A percentile compares a stretch with the other conserved stretches of the same genome.
These are phyloP conservation scores for Trametes villosa DNA, from an alignment of 768 basidiomycete genomes.

Conservation along the genomic window DNA sequence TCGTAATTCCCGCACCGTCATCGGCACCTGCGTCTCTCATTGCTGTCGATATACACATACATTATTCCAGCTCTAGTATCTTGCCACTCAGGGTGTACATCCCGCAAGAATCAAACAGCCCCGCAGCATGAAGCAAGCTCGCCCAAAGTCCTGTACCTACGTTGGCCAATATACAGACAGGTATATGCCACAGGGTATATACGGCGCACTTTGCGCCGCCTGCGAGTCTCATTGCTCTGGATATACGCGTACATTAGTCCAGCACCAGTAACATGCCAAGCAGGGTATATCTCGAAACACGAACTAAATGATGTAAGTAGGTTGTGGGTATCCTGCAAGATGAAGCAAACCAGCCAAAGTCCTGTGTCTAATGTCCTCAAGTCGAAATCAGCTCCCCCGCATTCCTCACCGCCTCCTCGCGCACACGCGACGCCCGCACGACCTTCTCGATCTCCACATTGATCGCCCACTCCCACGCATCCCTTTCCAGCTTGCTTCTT, in stretches of 20 bases:
- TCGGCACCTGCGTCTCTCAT: background rate
- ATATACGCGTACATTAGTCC: conserved; percentile 11
- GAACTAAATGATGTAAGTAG: too few relatives aligned
- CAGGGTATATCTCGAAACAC: background rate
- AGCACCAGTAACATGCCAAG: background rate
- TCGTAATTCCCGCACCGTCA: background rate
- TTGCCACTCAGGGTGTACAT: too few relatives aligned
- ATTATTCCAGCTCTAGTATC: conserved; percentile 1
- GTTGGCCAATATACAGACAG: too few relatives aligned
- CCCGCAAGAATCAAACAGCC: too few relatives aligned
- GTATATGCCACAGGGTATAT: too few relatives aligned
- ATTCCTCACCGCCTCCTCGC: conserved; percentile 70
- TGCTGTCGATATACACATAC: conserved; percentile 15
- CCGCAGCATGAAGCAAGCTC: too few relatives aligned
- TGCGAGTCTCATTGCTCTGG: conserved; percentile 5
- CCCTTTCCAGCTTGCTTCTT: conserved; percentile 85
- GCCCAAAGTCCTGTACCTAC: too few relatives aligned
- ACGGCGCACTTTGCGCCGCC: background rate
- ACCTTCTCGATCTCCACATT: conserved; percentile 89
- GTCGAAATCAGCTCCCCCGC: conserved; percentile 57
- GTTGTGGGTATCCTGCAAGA: background rate
- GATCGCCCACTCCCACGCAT: conserved; percentile 94
- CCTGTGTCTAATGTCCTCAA: background rate
- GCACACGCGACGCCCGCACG: conserved; percentile 58
- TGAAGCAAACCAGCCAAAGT: background rate